Evolutionary conservation across 805 yeast species (phyloP), one percentile per base, ranked within the genome.

Genomic region (Suhomyces kilbournensis): DNA sequence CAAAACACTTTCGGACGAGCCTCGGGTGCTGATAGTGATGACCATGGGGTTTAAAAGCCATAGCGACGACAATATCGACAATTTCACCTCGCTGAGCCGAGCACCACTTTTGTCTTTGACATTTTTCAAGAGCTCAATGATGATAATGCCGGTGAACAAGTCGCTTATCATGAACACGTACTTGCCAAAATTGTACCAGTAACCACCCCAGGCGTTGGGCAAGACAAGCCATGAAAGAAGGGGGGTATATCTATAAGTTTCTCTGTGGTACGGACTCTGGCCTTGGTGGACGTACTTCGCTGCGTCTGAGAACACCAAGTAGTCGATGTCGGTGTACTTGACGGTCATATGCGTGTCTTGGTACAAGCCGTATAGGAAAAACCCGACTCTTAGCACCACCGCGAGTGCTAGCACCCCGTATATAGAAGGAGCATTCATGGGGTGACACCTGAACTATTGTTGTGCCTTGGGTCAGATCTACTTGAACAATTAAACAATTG

Each of bases 41-140:
- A 92, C 98, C 94, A 94, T 88, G 14, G 99, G 98, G 65, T 94
- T 94, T 59, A 90, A 75, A 17, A 94, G 75, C 98, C 98, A 94
- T 4, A 93, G 70, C 2, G 86, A 68, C 10, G 84, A 67, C 42
- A 84, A 73, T 5, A 74, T 57, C 10, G 78, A 53, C n/a, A 75
- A 72, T 46, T 71, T 72, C 4, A 30, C 56, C 7, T 44, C 46
- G 4, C 51, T 46, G 15, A 32, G 50, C 51, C 39, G 47, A 82
- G 65, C 6, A 79, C 61, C 53, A 4, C 10, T 3, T n/a, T 15
- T 19, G 38, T n/a, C 30, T 7, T 44, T 17, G 34, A 28, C 32
- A 30, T 39, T 34, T 34, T 48, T 50, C 66, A 60, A 81, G 62
- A 56, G 83, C 76, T 56, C 56, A 17, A 57, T 34, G 14, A 75